Conservation (phyloP, 192 early-diverging fungal genomes). For the Coemansia sp. region DNA sequence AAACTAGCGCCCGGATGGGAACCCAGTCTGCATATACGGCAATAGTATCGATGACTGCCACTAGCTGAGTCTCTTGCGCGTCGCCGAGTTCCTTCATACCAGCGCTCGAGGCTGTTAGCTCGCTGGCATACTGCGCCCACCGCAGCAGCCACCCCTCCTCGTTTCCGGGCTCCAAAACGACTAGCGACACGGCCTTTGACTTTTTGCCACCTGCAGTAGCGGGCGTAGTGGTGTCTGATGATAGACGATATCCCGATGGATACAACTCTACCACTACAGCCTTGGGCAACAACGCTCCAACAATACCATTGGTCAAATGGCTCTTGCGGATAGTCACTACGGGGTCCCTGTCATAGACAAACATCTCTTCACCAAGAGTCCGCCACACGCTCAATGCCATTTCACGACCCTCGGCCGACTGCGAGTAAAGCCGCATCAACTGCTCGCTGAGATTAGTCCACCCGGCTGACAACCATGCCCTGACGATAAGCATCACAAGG, state of each 20-base stretch:
- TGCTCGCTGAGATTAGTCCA: slow-evolving; percentile 38
- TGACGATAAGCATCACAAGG: slow-evolving; percentile 31
- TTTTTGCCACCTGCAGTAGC: slow-evolving; percentile 7
- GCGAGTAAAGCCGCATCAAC: slow-evolving; percentile 27
- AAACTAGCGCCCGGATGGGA: slow-evolving; percentile 29
- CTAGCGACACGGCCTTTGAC: slow-evolving; percentile 9
- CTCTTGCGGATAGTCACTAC: slow-evolving; percentile 30
- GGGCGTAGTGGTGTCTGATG: slow-evolving; percentile 6
- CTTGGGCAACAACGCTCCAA: slow-evolving; percentile 36
- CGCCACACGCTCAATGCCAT: slow-evolving; percentile 41
- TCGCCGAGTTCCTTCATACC: neutral
- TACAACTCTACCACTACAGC: slow-evolving; percentile 30
- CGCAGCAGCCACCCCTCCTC: slow-evolving; percentile 46
- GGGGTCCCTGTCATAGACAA: slow-evolving; percentile 45
- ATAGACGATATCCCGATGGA: slow-evolving; percentile 36
- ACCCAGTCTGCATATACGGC: slow-evolving; percentile 42
- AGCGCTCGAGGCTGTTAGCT: neutral
- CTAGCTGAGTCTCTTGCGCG: slow-evolving; percentile 8
- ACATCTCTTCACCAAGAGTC: slow-evolving; percentile 48
- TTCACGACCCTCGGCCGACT: slow-evolving; percentile 14
- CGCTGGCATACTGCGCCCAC: slow-evolving; percentile 18
- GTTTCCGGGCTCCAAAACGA: slow-evolving; percentile 35
- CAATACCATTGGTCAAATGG: slow-evolving; percentile 43
- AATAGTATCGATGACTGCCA: slow-evolving; percentile 16
- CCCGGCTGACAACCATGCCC: slow-evolving; percentile 32